A percentile compares a stretch with the other conserved stretches of the same genome.
phyloP scores from a whole-genome alignment of 495 filamentous ascomycete genomes.

The Delitschia confertaspora region DNA sequence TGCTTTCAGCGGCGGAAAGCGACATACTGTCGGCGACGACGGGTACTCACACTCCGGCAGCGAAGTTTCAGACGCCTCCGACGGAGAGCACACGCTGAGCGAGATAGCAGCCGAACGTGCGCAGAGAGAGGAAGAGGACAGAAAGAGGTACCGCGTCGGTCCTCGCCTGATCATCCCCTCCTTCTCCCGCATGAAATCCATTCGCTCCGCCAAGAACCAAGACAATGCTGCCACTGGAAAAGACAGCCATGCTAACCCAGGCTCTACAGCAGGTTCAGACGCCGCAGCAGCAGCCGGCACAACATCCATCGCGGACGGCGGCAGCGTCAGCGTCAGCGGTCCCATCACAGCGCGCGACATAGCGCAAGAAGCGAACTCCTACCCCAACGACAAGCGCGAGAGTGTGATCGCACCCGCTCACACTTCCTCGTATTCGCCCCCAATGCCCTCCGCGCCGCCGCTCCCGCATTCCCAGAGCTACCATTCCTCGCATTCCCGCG shows the following conservation, averaged over 20 bases:
- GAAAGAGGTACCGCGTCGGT: constrained; percentile 18
- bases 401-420: too few species aligned
- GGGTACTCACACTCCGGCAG: constrained; percentile 17
- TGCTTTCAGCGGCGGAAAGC: constrained; percentile 5
- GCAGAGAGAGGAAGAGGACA: constrained; percentile 9
- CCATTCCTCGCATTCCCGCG: background rate
- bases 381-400: too few species aligned
- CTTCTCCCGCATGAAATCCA: constrained; percentile 7
- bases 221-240: too few species aligned
- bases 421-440: background rate
- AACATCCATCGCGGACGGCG: too few species aligned
- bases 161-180: constrained; percentile 18
- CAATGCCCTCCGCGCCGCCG: background rate
- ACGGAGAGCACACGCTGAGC: constrained; percentile 1
- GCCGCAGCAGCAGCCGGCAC: constrained; percentile 1
- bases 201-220: background rate
- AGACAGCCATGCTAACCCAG: background rate
- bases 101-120: constrained; percentile 1
- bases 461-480: background rate
- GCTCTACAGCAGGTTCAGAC: background rate
- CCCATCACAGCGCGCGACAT: too few species aligned
- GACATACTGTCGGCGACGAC: constrained; percentile 13
- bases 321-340: too few species aligned
- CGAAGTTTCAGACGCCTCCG: background rate
- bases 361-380: too few species aligned